A percentile compares a stretch with the other conserved stretches of the same genome.
Conservation (phyloP, 2,329 filamentous ascomycete genomes). For the Ramularia endophylla region DNA sequence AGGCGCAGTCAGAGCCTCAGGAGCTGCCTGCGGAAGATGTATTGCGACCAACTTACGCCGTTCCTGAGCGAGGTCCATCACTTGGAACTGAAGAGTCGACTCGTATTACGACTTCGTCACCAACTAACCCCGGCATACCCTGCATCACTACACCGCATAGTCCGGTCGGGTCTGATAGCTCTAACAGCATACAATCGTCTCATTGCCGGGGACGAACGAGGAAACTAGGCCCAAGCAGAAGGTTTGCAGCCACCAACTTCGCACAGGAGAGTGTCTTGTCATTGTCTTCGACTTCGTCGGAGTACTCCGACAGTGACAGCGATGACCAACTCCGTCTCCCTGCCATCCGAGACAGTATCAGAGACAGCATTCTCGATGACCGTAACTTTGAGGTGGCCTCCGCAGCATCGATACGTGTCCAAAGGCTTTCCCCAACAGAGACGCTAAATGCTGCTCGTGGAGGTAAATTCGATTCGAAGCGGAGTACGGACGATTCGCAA, state of each 20-base stretch:
- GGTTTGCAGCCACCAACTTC: slow-evolving; percentile 5
- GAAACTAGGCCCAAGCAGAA: slow-evolving; percentile 1
- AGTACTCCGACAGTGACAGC: slow-evolving; percentile 12
- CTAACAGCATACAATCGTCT: slow-evolving; percentile 20
- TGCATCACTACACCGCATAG: background rate
- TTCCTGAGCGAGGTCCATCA: slow-evolving; percentile 7
- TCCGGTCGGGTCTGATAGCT: slow-evolving; percentile 9
- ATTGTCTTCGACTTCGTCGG: slow-evolving; percentile 12
- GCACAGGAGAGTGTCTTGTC: slow-evolving; percentile 14
- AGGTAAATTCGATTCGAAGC: too few species aligned
- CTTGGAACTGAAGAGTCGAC: slow-evolving; percentile 8
- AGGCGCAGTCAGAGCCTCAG: slow-evolving; percentile 9
- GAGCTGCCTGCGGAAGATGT: slow-evolving; percentile 21
- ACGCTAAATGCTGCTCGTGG: background rate
- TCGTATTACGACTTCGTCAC: slow-evolving; percentile 10
- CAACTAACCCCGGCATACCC: slow-evolving; percentile 2
- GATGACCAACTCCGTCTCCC: background rate
- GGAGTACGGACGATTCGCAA: too few species aligned
- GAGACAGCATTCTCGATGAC: slow-evolving; percentile 19
- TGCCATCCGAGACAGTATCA: slow-evolving; percentile 4
- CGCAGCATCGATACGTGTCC: slow-evolving; percentile 14
- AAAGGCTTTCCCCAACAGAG: slow-evolving; percentile 12
- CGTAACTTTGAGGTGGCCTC: slow-evolving; percentile 14
- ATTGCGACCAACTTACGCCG: slow-evolving; percentile 14
- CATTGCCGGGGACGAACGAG: slow-evolving; percentile 7